Conservation (phyloP, 352 stramenopile genomes). For the Nothophytophthora sp. region DNA sequence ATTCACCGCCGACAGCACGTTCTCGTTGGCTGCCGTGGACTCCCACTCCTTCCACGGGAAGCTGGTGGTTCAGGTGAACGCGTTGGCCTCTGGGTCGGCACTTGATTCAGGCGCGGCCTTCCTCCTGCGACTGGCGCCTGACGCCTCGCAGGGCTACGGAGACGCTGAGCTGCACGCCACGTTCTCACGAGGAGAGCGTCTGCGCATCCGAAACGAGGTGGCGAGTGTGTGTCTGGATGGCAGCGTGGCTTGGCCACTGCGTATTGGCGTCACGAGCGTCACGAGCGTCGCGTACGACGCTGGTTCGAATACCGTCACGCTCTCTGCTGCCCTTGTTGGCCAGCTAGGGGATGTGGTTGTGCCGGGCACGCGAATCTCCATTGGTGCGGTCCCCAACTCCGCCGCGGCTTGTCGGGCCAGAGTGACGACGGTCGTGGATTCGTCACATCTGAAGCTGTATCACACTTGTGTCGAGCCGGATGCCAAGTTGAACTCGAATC, state of each 20-base stretch:
- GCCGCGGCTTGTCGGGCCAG: constrained; percentile 19
- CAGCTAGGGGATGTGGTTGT: constrained; percentile 27
- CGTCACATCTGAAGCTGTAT: constrained; percentile 29
- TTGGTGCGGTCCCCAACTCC: constrained; percentile 17
- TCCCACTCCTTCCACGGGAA: constrained; percentile 44
- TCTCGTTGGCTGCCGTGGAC: constrained; percentile 60
- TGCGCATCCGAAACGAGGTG: constrained; percentile 60
- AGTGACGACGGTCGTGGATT: constrained; percentile 10
- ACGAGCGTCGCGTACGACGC: constrained; percentile 35
- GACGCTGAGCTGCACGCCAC: constrained; percentile 25
- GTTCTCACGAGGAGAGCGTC: constrained; percentile 64
- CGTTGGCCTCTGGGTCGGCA: constrained; percentile 40
- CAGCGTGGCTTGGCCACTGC: constrained; percentile 49
- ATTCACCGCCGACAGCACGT: constrained; percentile 60
- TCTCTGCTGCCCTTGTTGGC: constrained; percentile 15
- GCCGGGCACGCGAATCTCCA: constrained; percentile 15
- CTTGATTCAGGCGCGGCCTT: constrained; percentile 38
- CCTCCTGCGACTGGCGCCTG: constrained; percentile 45
- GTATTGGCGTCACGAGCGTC: constrained; percentile 27
- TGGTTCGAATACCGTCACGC: no score
- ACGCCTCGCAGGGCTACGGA: constrained; percentile 37
- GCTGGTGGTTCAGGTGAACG: constrained; percentile 47
- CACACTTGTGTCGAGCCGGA: constrained; percentile 22
- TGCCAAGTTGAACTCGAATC: constrained; percentile 24
- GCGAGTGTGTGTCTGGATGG: constrained; percentile 70